Percentiles rank a stretch among this genome's conserved stretches.
Conservation (phyloP, 192 early-diverging fungal species). For the Martensiomyces pterosporus region DNA sequence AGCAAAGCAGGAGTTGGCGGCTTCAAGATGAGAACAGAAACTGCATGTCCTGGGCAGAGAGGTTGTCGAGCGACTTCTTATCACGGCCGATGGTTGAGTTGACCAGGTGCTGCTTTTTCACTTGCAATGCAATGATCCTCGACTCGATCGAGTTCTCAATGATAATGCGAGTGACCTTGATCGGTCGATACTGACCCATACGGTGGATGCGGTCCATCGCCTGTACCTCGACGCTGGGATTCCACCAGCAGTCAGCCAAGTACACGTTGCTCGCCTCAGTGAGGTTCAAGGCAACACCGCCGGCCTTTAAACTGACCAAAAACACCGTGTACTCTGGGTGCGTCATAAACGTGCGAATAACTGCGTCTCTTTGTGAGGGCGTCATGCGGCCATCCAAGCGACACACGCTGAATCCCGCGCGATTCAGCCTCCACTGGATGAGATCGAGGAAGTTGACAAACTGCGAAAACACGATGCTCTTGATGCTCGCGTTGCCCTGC, state of each 20-base stretch:
- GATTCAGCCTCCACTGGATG: constrained; percentile 84
- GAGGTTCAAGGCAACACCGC: constrained; percentile 87
- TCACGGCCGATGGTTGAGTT: constrained; percentile 84
- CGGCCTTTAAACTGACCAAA: constrained; percentile 85
- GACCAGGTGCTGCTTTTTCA: constrained; percentile 90
- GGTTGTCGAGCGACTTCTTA: constrained; percentile 63
- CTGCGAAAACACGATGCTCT: constrained; percentile 79
- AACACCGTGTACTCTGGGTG: constrained; percentile 83
- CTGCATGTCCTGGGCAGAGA: constrained; percentile 74
- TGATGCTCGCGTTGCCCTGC: constrained; percentile 67
- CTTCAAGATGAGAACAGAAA: constrained; percentile 90
- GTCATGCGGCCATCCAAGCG: constrained; percentile 84
- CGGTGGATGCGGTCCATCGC: constrained; percentile 95
- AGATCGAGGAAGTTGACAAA: constrained; percentile 88
- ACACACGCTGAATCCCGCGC: constrained; percentile 75
- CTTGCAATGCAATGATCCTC: constrained; percentile 85
- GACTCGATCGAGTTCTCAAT: constrained; percentile 92
- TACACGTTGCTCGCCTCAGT: constrained; percentile 86
- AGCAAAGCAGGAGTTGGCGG: no score
- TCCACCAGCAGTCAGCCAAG: constrained; percentile 65
- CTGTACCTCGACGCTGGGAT: constrained; percentile 64
- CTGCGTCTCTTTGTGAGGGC: constrained; percentile 67
- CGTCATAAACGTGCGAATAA: constrained; percentile 70
- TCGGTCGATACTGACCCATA: constrained; percentile 86
- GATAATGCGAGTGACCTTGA: constrained; percentile 82